Base-by-base conservation (phyloP, 1,284 basidiomycete genomes). In the Sutorius eximius region DNA sequence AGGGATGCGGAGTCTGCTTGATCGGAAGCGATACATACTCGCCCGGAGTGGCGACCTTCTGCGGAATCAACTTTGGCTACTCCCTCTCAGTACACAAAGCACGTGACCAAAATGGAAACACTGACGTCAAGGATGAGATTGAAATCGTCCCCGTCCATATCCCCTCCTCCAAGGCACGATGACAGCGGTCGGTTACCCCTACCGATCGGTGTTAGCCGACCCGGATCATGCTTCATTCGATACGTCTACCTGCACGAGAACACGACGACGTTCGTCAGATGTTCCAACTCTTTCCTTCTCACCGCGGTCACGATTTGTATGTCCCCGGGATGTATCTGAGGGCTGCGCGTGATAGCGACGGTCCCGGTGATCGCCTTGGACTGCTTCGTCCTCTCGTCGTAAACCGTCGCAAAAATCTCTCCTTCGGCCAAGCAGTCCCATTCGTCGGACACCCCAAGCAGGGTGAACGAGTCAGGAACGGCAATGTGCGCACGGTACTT, bases 281-380 rank as follows among this genome's bases (percentile, higher is more conserved):
- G 73, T 30, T 61, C 65, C 18, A 73, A 49, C 32, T 75, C 68
- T n/a, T 69, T 64, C 27, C 55, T 62, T 15, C 76, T 68, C 43
- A 82, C 77, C 1, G 76, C 81, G 2, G 49, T 66, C 13, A 78
- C 79, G 6, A 74, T 61, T 54, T 76, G 74, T 11, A 79, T 65
- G 56, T 82, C 80, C 0, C 80, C 80, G 3, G 77, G 78, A 52
- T 81, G 80, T 44, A 80, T 74, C 40, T 79, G 75, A 2, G 80
- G 80, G n/a, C 76, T 77, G 1, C 80, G 70, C 15, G 80, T 76
- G 49, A 82, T 73, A n/a, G 75, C 65, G 1, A 81, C 68, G 2
- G 55, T 55, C 5, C 79, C 80, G 3, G 70, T 63, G 29, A 81
- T 66, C 44, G 65, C 66, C 22, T 62, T 0, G 32, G 65, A 60